A percentile compares a stretch with the other conserved stretches of the same genome.
These are phyloP conservation scores for Neonectria ditissima DNA, from an alignment of 2,329 filamentous ascomycete genomes.

Conservation along the genomic window DNA sequence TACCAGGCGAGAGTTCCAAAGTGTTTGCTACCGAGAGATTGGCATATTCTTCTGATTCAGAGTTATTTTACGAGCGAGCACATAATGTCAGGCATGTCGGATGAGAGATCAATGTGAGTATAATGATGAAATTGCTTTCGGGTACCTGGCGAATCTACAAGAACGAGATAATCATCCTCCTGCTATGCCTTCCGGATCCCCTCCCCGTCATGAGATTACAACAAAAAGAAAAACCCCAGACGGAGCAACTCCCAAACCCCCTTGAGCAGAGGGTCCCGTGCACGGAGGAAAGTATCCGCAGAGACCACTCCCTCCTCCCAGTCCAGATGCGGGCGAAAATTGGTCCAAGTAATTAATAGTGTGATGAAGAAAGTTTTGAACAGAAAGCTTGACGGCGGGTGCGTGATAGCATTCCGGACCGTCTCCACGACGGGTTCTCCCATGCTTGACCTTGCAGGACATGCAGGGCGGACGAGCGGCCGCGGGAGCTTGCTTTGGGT, in stretches of 20 bases:
- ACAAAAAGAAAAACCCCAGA: conserved; percentile 22
- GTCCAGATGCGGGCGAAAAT: conserved; percentile 33
- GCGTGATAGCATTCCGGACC: neutral
- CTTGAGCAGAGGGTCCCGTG: conserved; percentile 20
- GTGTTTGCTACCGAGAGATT: neutral
- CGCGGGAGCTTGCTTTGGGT: conserved; percentile 10
- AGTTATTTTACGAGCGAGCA: conserved; percentile 6
- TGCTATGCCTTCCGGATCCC: conserved; percentile 34
- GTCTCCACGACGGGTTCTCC: conserved; percentile 22
- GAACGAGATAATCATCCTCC: conserved; percentile 39
- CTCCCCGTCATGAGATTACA: conserved; percentile 18
- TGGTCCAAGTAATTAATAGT: conserved; percentile 37
- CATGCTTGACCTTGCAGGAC: conserved; percentile 28
- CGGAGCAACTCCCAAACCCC: conserved; percentile 32
- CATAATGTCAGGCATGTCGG: conserved; percentile 20
- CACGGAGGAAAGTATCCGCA: neutral
- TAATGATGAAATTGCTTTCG: conserved; percentile 37
- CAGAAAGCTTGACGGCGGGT: neutral
- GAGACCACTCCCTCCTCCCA: conserved; percentile 7
- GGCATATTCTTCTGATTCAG: neutral
- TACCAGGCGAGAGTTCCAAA: neutral
- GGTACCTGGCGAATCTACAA: conserved; percentile 40
- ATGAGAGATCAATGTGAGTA: conserved; percentile 19
- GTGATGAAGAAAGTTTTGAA: conserved; percentile 18
- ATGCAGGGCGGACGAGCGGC: conserved; percentile 16